Conservation (phyloP, 2,329 filamentous ascomycete species). For the Neonectria neomacrospora region DNA sequence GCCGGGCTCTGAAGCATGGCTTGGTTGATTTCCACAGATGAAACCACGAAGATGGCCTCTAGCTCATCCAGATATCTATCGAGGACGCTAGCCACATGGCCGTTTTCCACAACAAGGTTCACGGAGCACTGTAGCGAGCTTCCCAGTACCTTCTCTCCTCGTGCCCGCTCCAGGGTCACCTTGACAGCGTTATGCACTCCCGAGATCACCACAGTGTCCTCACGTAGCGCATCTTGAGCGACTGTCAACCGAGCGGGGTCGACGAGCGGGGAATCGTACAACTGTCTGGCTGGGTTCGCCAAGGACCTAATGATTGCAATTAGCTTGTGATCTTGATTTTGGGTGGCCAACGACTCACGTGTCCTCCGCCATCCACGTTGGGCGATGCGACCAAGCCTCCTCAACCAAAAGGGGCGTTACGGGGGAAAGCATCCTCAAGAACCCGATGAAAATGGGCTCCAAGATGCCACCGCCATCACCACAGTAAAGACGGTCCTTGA, state of each 20-base stretch:
- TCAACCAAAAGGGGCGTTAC: slow-evolving; percentile 86
- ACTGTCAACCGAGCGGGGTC: slow-evolving; percentile 52
- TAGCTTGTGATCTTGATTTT: slow-evolving; percentile 27
- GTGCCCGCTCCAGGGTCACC: slow-evolving; percentile 76
- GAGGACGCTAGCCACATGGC: slow-evolving; percentile 49
- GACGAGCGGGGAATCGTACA: slow-evolving; percentile 59
- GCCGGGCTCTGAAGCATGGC: slow-evolving; percentile 42
- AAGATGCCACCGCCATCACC: slow-evolving; percentile 74
- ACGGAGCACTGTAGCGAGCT: slow-evolving; percentile 85
- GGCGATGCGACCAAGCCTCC: slow-evolving; percentile 85
- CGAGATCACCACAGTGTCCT: slow-evolving; percentile 61
- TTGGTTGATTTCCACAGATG: slow-evolving; percentile 64
- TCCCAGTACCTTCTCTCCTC: slow-evolving; percentile 77
- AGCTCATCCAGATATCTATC: slow-evolving; percentile 62
- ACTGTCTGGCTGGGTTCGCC: slow-evolving; percentile 57
- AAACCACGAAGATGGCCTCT: slow-evolving; percentile 75
- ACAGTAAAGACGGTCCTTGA: slow-evolving; percentile 94
- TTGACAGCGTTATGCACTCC: slow-evolving; percentile 76
- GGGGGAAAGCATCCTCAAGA: slow-evolving; percentile 83
- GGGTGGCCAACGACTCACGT: slow-evolving; percentile 47
- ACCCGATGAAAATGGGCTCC: slow-evolving; percentile 74
- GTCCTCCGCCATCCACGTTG: slow-evolving; percentile 68
- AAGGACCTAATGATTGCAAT: slow-evolving; percentile 40
- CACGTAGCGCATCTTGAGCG: slow-evolving; percentile 54
- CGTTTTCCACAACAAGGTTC: slow-evolving; percentile 59